Conservation (phyloP, 2,329 filamentous ascomycete species). For the Rhytidhysteron rufulum region DNA sequence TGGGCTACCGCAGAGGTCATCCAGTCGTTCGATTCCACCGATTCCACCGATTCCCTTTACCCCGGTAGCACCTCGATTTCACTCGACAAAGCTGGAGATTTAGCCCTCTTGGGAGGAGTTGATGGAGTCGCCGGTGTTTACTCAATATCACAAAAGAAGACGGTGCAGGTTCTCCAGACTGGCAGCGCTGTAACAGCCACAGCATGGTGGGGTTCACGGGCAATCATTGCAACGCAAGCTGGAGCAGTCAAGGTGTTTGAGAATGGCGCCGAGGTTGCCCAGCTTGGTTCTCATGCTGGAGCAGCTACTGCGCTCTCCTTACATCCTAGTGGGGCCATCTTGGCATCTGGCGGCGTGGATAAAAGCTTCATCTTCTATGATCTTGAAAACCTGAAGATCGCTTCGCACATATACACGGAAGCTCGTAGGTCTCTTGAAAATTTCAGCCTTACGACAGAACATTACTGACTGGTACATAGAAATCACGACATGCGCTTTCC, state of each 20-base stretch:
- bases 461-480: constrained; percentile 47
- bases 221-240: constrained; percentile 69
- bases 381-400: constrained; percentile 60
- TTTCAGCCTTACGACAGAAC: neutral
- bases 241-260: constrained; percentile 79
- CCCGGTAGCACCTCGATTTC: constrained; percentile 57
- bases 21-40: constrained; percentile 52
- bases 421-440: constrained; percentile 57
- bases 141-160: constrained; percentile 70
- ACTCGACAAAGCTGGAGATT: constrained; percentile 57
- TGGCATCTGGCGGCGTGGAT: constrained; percentile 84
- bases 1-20: constrained; percentile 79
- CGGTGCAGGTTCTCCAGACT: constrained; percentile 63
- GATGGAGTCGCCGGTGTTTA: constrained; percentile 74
- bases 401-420: constrained; percentile 77
- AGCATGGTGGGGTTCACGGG: constrained; percentile 63
- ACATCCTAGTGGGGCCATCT: constrained; percentile 77
- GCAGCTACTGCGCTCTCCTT: constrained; percentile 71
- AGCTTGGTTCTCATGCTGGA: constrained; percentile 78
- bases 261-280: constrained; percentile 63
- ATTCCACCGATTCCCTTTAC: constrained; percentile 56
- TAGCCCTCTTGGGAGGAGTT: constrained; percentile 71
- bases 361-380: constrained; percentile 94
- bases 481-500: constrained; percentile 76
- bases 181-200: constrained; percentile 65